Percentiles rank a stretch among this genome's conserved stretches.
phyloP scores from a whole-genome alignment of 345 rosid genomes.

The Aurinia saxatilis region DNA sequence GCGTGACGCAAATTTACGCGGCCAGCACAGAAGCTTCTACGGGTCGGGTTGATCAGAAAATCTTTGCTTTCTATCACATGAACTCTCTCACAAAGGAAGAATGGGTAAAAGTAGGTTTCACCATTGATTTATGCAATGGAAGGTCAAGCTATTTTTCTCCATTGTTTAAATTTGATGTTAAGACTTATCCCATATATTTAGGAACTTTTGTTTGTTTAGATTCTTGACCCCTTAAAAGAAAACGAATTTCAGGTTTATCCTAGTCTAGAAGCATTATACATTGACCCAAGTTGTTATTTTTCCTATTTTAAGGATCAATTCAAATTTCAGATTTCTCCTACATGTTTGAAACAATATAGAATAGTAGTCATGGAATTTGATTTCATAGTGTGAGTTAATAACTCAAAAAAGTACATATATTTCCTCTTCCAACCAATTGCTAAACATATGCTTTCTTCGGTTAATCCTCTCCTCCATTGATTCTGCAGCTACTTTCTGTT shows the following conservation, averaged over 20 bases:
- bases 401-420: not conserved
- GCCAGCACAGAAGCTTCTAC: constrained; percentile 29
- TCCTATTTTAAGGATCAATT: constrained; percentile 7
- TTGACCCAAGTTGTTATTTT: constrained; percentile 12
- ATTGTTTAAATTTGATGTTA: constrained; percentile 26
- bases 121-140: constrained; percentile 27
- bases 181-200: constrained; percentile 19
- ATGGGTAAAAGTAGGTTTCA: constrained; percentile 10
- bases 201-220: constrained; percentile 27
- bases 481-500: constrained; percentile 9
- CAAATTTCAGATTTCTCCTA: not conserved
- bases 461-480: constrained; percentile 23
- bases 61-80: constrained; percentile 21
- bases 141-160: constrained; percentile 25
- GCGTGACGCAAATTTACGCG: constrained; percentile 31
- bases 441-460: constrained; percentile 23
- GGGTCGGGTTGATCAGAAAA: constrained; percentile 24
- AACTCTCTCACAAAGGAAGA: constrained; percentile 20
- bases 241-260: constrained; percentile 10
- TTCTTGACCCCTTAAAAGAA: constrained; percentile 7
- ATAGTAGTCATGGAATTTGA: not conserved
- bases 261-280: constrained; percentile 16
- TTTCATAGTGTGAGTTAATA: not conserved
- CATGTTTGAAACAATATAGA: not conserved
- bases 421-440: constrained; percentile 6